Base-by-base conservation (phyloP, 306 rosid species). In the Cyclanthera cordifolia region DNA sequence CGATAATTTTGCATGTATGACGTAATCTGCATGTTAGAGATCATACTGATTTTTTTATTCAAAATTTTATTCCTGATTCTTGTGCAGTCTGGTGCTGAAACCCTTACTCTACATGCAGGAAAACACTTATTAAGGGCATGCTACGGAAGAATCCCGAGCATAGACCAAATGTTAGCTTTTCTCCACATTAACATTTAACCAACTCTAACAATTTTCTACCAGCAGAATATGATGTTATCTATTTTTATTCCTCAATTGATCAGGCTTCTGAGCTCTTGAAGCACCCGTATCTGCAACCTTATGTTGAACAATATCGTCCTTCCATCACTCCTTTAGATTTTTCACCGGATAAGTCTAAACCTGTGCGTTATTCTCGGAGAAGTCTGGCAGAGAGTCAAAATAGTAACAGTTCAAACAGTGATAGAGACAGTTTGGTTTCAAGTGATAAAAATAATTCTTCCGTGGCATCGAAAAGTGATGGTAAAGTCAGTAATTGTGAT, bases 201-300 rank as follows among this genome's bases (percentile, higher is more conserved):
- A 43, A 63, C 49, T 9, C 21, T 75, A 79, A 48, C 70, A 64
- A 32, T 61, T 55, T 55, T 45, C 54, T 74, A 72, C 68, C 72
- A 54, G 72, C 72, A 67, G 54, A 46, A 16, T 49, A 48, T 63
- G 52, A 63, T 20, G 43, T 37, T 37, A 63, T 41, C 52, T 63
- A 28, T 69, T 51, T 28, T 27, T 11, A 10, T 69, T 69, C 19
- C 72, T 23, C 21, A 8, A 69, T 51, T 50, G 60, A 84, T 63
- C 90, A 93, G 99, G 99, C 99, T 78, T 83, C 96, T 56, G 96
- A 93, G 79, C 77, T 93, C 63, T 82, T 93, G 78, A 93, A 88
- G 84, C 95, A 93, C 60, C 97, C 99, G 16, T 93, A 93, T 85
- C 79, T 93, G 86, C 99, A 87, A 67, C 87, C 97, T 69, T 93